These are phyloP conservation scores for Daldinia sp. DNA, from an alignment of 2,329 filamentous ascomycete genomes.

Conservation along the genomic window DNA sequence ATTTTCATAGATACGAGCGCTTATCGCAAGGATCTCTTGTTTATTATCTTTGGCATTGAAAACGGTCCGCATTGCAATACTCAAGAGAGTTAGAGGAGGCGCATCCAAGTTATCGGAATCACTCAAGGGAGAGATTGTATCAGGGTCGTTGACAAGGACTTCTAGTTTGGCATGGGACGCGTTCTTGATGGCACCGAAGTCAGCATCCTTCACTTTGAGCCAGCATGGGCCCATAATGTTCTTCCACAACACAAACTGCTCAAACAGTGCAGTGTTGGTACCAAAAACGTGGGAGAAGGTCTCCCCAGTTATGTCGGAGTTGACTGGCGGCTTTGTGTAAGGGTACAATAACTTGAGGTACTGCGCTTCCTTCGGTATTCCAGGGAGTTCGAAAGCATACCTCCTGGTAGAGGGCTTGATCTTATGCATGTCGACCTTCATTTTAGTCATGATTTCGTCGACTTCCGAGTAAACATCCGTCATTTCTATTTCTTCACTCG, in stretches of 20 bases:
- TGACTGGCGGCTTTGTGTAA: conserved; percentile 81
- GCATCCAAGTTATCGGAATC: conserved; percentile 84
- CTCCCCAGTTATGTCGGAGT: conserved; percentile 76
- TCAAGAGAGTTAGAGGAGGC: conserved; percentile 95
- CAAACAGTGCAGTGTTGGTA: conserved; percentile 90
- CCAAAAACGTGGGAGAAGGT: conserved; percentile 96
- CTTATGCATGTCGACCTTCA: conserved; percentile 89
- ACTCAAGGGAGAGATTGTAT: conserved; percentile 73
- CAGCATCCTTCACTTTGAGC: conserved; percentile 86
- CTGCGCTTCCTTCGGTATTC: conserved; percentile 85
- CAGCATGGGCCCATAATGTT: conserved; percentile 99
- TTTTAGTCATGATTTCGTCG: conserved; percentile 84
- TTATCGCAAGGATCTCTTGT: conserved; percentile 92
- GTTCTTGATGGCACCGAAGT: conserved; percentile 86
- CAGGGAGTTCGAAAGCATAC: conserved; percentile 92
- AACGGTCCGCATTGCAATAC: conserved; percentile 83
- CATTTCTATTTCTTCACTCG: conserved; percentile 82
- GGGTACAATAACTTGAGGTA: conserved; percentile 97
- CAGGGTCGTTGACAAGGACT: conserved; percentile 80
- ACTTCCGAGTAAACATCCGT: conserved; percentile 90
- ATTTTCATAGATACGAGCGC: conserved; percentile 91
- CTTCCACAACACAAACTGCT: conserved; percentile 98
- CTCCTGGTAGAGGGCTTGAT: conserved; percentile 90
- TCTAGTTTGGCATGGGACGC: conserved; percentile 98
- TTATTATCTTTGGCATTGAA: conserved; percentile 95